A percentile compares a stretch with the other conserved stretches of the same genome.
These are phyloP conservation scores for Monosporozyma aquatica DNA, from an alignment of 805 yeast species.

Conservation along the genomic window DNA sequence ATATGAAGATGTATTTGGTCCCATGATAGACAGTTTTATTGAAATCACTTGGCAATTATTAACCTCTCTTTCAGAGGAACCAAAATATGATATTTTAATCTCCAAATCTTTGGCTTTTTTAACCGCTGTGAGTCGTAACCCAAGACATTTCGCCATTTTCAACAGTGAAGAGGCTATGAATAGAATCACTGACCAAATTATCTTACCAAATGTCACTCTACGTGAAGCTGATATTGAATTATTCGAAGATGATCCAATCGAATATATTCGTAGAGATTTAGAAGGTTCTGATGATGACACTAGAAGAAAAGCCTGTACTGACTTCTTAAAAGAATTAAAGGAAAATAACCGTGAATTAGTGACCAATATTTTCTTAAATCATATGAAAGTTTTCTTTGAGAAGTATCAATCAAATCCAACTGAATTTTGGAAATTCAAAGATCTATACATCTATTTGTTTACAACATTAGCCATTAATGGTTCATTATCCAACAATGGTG, in stretches of 20 bases:
- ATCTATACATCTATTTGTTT: conserved; percentile 76
- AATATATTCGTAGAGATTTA: conserved; percentile 81
- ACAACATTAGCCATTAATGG: conserved; percentile 90
- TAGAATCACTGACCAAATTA: conserved; percentile 71
- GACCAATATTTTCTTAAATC: conserved; percentile 64
- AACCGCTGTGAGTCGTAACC: conserved; percentile 68
- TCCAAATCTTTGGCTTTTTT: conserved; percentile 73
- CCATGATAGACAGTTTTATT: conserved; percentile 66
- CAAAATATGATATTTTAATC: conserved; percentile 75
- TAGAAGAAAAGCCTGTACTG: conserved; percentile 87
- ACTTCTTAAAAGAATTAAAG: conserved; percentile 78
- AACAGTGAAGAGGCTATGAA: conserved; percentile 53
- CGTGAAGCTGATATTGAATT: conserved; percentile 85
- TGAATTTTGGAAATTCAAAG: conserved; percentile 74
- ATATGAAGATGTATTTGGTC: conserved; percentile 86
- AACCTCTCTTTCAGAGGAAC: conserved; percentile 53
- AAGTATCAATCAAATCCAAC: conserved; percentile 36
- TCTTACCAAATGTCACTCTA: conserved; percentile 79
- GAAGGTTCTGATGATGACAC: conserved; percentile 94
- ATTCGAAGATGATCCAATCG: conserved; percentile 96
- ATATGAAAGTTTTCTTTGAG: conserved; percentile 59
- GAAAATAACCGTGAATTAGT: conserved; percentile 65
- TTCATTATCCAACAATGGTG: conserved; percentile 75
- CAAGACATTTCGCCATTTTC: conserved; percentile 58
- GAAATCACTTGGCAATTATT: conserved; percentile 75